Evolutionary conservation across 2,329 filamentous ascomycete species (phyloP), one percentile per base, ranked within the genome.

Genomic region (Colletotrichum sojae): DNA sequence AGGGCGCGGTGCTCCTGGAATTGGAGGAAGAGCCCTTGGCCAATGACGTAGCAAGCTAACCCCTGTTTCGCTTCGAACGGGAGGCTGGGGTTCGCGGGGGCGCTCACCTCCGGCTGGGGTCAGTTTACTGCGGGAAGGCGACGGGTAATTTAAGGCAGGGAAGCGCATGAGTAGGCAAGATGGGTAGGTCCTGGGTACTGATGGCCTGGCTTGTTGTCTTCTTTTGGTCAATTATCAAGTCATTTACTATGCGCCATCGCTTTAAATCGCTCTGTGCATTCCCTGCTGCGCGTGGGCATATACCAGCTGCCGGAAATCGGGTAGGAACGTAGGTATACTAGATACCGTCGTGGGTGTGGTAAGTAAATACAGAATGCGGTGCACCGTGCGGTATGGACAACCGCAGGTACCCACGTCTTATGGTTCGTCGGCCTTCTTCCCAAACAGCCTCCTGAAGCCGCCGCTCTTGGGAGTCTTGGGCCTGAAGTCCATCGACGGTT

Each of bases 391-490:
- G 13, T 3, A 12, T 31, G 25, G 27, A 15, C 31, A n/a, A n/a
- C 46, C 20, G 16, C 15, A 15, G n/a, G 16, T 43, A 27, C 40
- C 3, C 22, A 31, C 10, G 31, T 27, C 31, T 68, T 53, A 70
- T 63, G 46, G 63, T n/a, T 63, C 67, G 18, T 70, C 66, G 31
- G 49, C 57, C 20, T 73, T 79, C 73, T 76, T 80, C n/a, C 78
- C 75, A 71, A 84, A 84, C 8, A 84, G 74, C 45, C 77, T 78
- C 72, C 78, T 79, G 39, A 84, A 72, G 18, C 81, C 80, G 6
- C 78, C 76, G 18, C 78, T 80, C 63, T 76, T 79, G 3, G 80
- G 78, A 48, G 77, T 76, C 65, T 77, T 80, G 59, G 73, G 78
- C 43, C 73, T 74, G 65, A 68, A 62, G 45, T 76, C 75, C 25